Conservation (phyloP, 2,329 filamentous ascomycete species). For the Diaporthe sp. region DNA sequence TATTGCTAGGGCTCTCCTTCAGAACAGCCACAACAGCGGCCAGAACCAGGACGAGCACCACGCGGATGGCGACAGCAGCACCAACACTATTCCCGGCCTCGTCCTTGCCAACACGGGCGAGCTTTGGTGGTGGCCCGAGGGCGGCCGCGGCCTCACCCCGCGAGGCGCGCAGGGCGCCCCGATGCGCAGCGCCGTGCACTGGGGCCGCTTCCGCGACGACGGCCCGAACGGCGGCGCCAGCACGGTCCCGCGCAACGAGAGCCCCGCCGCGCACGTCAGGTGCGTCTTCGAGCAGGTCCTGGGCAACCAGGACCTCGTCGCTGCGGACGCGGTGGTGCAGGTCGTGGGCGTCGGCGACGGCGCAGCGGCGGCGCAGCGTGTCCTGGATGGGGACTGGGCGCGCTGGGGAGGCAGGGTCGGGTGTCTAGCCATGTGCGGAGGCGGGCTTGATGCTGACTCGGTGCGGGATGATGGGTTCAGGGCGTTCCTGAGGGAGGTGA, state of each 20-base stretch:
- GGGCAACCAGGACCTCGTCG: constrained; percentile 55
- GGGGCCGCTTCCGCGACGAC: constrained; percentile 62
- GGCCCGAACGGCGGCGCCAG: constrained; percentile 62
- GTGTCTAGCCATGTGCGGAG: constrained; percentile 65
- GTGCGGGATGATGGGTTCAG: constrained; percentile 61
- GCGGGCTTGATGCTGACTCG: constrained; percentile 55
- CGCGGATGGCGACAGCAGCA: constrained; percentile 43
- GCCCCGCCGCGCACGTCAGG: constrained; percentile 71
- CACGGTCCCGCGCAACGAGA: constrained; percentile 71
- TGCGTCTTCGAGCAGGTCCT: constrained; percentile 78
- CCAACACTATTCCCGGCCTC: constrained; percentile 59
- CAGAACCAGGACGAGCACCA: not conserved
- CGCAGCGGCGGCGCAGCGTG: constrained; percentile 68
- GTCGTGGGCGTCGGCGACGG: constrained; percentile 80
- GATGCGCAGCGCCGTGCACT: constrained; percentile 73
- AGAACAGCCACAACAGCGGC: constrained; percentile 40
- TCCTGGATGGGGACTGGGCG: constrained; percentile 69
- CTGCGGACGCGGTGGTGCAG: constrained; percentile 70
- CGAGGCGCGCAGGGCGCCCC: constrained; percentile 70
- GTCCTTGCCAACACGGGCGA: constrained; percentile 85
- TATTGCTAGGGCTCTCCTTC: constrained; percentile 64
- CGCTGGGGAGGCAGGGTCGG: constrained; percentile 59
- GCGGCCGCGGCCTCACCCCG: constrained; percentile 70
- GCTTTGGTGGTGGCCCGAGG: constrained; percentile 80
- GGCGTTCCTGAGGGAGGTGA: constrained; percentile 65